Evolutionary conservation across 495 filamentous ascomycete genomes (phyloP), one percentile per base, ranked within the genome.

Genomic region (Neurospora sp.): DNA sequence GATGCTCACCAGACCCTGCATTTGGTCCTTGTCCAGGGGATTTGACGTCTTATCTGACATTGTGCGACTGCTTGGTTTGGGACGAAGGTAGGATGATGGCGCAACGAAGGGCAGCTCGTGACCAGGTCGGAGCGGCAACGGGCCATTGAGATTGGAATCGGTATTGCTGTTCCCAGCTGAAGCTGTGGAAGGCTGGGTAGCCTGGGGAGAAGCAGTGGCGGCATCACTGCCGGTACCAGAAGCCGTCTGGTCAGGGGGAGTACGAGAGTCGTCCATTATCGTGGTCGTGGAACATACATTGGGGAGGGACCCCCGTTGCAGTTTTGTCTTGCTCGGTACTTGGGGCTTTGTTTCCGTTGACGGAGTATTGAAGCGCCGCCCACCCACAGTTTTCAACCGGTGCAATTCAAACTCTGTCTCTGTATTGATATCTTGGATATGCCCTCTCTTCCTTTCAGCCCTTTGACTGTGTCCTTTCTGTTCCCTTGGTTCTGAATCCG

Each of bases 21-120:
- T 89, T 85, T 98, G 95, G 85, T 97, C 95, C 83, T 88, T 90
- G 83, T 98, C 94, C 75, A 97, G 86, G 75, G 90, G 88, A 84
- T 86, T 92, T 83, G 92, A 85, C 79, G 90, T 86, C 81, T 87
- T 87, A 71, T 86, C 82, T 74, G 87, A 79, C 78, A 85, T 82
- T 78, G 84, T 82, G 78, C 80, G 84, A 81, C 80, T 83, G 75
- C 75, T 82, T 77, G 86, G 82, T 80, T 87, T 86, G 72, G 91
- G 92, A 78, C 90, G 90, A 82, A 96, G 89, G 85, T 94, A 97
- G 69, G 92, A 93, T 73, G 92, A 91, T 77, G 93, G 94, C 85
- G 92, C 89, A 78, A 96, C 93, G 83, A 87, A 87, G 73, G 81
- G 83, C 69, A 84, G 83, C 85, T 88, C 86, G 83, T 86, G 86